phyloP scores from a whole-genome alignment of 495 filamentous ascomycete species.

The Filosporella fistucella region DNA sequence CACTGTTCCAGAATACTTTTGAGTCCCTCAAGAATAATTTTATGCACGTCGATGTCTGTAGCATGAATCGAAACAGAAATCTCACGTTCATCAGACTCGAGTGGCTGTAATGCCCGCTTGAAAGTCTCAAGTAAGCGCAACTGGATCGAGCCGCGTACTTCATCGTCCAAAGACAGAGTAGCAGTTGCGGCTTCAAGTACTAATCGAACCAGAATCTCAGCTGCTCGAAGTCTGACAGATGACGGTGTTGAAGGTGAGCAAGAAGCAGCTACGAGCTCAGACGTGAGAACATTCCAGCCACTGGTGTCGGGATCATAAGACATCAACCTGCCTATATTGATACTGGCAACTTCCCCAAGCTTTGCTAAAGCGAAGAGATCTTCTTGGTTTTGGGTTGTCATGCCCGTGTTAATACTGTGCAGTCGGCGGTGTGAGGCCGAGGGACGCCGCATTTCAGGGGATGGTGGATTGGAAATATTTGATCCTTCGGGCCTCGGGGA shows the following conservation, averaged over 20 bases:
- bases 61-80: slow-evolving; percentile 46
- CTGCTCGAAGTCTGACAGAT: slow-evolving; percentile 64
- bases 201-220: slow-evolving; percentile 69
- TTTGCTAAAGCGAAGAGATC: slow-evolving; percentile 80
- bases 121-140: slow-evolving; percentile 67
- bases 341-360: slow-evolving; percentile 67
- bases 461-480: slow-evolving; percentile 19
- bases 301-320: slow-evolving; percentile 54
- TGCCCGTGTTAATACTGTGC: slow-evolving; percentile 51
- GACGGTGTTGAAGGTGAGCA: slow-evolving; percentile 47
- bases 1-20: slow-evolving; percentile 82
- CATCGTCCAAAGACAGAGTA: slow-evolving; percentile 40
- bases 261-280: slow-evolving; percentile 63
- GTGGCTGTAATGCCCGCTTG: slow-evolving; percentile 43
- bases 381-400: slow-evolving; percentile 53
- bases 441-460: slow-evolving; percentile 25
- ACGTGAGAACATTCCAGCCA: slow-evolving; percentile 71
- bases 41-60: slow-evolving; percentile 77
- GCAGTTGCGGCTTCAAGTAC: slow-evolving; percentile 59
- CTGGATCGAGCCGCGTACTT: slow-evolving; percentile 55
- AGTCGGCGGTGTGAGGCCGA: slow-evolving; percentile 47
- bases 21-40: slow-evolving; percentile 73
- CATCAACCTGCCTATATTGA: slow-evolving; percentile 75
- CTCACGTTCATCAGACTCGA: slow-evolving; percentile 38
- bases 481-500: slow-evolving; percentile 20